A percentile compares a stretch with the other conserved stretches of the same genome.
Conservation (phyloP, 2,329 filamentous ascomycete species). For the Fusarium gaditjirri region DNA sequence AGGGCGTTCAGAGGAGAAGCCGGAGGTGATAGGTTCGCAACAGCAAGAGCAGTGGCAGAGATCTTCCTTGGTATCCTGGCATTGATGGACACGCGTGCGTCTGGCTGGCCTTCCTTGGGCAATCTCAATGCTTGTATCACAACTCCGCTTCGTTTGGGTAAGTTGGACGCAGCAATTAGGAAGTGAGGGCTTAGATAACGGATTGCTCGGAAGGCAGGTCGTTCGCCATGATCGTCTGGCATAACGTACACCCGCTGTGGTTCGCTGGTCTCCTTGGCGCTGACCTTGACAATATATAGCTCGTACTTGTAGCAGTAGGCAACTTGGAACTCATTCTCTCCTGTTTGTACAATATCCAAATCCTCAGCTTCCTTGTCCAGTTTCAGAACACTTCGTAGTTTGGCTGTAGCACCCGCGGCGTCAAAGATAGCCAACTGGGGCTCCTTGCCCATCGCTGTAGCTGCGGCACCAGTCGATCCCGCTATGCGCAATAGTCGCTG, state of each 20-base stretch:
- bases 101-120: constrained; percentile 51
- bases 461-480: constrained; percentile 78
- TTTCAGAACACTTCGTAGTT: constrained; percentile 60
- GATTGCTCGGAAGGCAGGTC: constrained; percentile 66
- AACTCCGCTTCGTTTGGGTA: constrained; percentile 67
- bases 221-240: constrained; percentile 57
- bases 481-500: constrained; percentile 69
- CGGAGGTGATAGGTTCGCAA: constrained; percentile 72
- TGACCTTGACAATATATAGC: constrained; percentile 74
- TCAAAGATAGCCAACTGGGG: constrained; percentile 86
- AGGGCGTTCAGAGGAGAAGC: constrained; percentile 60
- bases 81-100: constrained; percentile 62
- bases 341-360: constrained; percentile 73
- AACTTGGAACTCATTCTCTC: constrained; percentile 72
- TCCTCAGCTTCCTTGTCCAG: constrained; percentile 71
- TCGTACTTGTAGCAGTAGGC: constrained; percentile 83
- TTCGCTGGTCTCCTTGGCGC: constrained; percentile 56
- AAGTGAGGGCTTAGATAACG: constrained; percentile 69
- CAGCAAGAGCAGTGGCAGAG: constrained; percentile 80
- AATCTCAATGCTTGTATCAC: constrained; percentile 67
- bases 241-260: constrained; percentile 67
- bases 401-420: constrained; percentile 60
- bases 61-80: constrained; percentile 72
- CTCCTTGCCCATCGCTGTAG: constrained; percentile 79
- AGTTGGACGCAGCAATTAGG: constrained; percentile 66